phyloP scores from a whole-genome alignment of 1,284 basidiomycete species.

The Athelia sp. region DNA sequence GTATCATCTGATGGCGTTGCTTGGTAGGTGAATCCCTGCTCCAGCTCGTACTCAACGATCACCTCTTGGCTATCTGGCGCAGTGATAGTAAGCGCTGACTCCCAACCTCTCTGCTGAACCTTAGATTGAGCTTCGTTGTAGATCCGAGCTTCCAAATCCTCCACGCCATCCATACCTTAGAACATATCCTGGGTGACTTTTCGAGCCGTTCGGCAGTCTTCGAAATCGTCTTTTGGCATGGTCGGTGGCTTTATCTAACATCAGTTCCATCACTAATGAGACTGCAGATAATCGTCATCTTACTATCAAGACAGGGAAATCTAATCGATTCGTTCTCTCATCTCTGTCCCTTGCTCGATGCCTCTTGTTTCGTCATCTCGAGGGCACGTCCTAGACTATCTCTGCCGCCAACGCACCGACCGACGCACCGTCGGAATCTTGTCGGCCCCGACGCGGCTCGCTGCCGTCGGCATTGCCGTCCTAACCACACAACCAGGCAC shows the following conservation, averaged over 20 bases:
- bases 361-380: conserved; percentile 33
- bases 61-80: conserved; percentile 48
- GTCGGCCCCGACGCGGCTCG: no score
- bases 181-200: conserved; percentile 45
- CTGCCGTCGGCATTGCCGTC: no score
- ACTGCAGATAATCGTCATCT: conserved; percentile 34
- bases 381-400: no score
- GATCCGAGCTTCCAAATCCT: conserved; percentile 56
- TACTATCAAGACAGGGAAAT: conserved; percentile 31
- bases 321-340: conserved; percentile 26
- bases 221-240: conserved; percentile 59
- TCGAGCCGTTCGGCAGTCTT: conserved; percentile 47
- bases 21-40: conserved; percentile 57
- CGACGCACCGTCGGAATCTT: no score
- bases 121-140: conserved; percentile 13
- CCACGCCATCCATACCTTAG: conserved; percentile 53
- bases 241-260: conserved; percentile 16
- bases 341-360: conserved; percentile 48
- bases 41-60: conserved; percentile 52
- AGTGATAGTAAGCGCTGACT: conserved; percentile 28
- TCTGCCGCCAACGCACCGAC: no score
- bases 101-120: not conserved
- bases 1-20: not conserved
- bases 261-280: not conserved
- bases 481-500: no score